Evolutionary conservation across 129 eudicot species (phyloP).

Genomic region (Lactuca sativa): DNA sequence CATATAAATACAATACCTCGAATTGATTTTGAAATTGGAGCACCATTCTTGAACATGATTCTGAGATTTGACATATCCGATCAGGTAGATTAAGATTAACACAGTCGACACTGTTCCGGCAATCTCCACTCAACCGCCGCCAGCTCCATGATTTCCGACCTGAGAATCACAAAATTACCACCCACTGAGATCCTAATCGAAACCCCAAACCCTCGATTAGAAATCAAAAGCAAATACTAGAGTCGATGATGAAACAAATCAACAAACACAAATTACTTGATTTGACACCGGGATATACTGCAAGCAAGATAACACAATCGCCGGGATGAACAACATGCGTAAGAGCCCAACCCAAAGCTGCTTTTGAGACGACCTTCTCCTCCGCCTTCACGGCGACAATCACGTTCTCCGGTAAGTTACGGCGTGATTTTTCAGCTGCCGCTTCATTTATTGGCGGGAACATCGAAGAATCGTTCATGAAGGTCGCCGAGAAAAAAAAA

Average conservation of each 20-base stretch:
- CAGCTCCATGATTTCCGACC: conserved; percentile 65
- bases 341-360: conserved; percentile 82
- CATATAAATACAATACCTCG: conserved; percentile 40
- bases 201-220: background rate
- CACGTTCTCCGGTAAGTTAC: conserved; percentile 42
- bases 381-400: conserved; percentile 85
- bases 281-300: conserved; percentile 42
- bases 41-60: conserved; percentile 88
- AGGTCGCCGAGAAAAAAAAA: background rate
- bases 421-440: conserved; percentile 8
- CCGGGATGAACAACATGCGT: conserved; percentile 73
- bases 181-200: background rate
- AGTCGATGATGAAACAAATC: background rate
- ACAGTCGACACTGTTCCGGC: conserved; percentile 44
- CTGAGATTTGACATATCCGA: conserved; percentile 69
- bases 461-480: conserved; percentile 28
- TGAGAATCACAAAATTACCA: conserved; percentile 3
- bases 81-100: conserved; percentile 51
- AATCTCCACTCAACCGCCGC: conserved; percentile 52
- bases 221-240: background rate
- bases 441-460: conserved; percentile 58
- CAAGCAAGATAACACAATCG: conserved; percentile 69
- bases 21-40: conserved; percentile 67
- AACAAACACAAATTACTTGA: conserved; percentile 31
- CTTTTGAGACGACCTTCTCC: conserved; percentile 61